phyloP scores from a whole-genome alignment of 1,139 yeast species.

The Geotrichum candidum region DNA sequence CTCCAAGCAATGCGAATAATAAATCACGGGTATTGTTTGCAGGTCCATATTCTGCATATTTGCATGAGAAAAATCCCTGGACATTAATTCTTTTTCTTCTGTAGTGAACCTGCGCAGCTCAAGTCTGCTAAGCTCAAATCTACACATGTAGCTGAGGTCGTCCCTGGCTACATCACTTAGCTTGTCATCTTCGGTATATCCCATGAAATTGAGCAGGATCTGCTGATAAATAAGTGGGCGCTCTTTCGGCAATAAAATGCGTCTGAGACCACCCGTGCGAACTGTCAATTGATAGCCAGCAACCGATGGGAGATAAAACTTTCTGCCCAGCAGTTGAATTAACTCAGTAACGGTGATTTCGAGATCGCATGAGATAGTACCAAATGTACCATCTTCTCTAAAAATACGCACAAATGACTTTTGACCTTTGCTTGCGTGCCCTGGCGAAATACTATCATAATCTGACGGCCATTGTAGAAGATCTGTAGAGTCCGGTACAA shows the following conservation, averaged over 20 bases:
- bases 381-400: slow-evolving; percentile 74
- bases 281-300: slow-evolving; percentile 75
- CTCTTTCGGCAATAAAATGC: slow-evolving; percentile 66
- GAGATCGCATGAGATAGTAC: slow-evolving; percentile 68
- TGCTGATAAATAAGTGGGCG: slow-evolving; percentile 75
- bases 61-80: slow-evolving; percentile 67
- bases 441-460: slow-evolving; percentile 17
- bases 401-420: slow-evolving; percentile 55
- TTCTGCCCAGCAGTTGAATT: slow-evolving; percentile 59
- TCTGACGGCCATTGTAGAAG: slow-evolving; percentile 10
- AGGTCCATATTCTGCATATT: slow-evolving; percentile 68
- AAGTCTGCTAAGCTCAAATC: slow-evolving; percentile 56
- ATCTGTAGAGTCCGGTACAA: slow-evolving; percentile 15
- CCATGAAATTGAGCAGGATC: slow-evolving; percentile 66
- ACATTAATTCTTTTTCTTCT: slow-evolving; percentile 57
- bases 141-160: slow-evolving; percentile 79
- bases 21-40: slow-evolving; percentile 79
- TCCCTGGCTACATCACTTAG: slow-evolving; percentile 78
- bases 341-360: slow-evolving; percentile 76
- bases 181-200: slow-evolving; percentile 71
- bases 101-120: slow-evolving; percentile 46
- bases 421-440: slow-evolving; percentile 4
- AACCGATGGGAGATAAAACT: slow-evolving; percentile 66
- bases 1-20: slow-evolving; percentile 76
- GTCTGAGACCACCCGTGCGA: slow-evolving; percentile 71